Conservation (phyloP, 2,329 filamentous ascomycete species). For the Curvularia hawaiiensis region DNA sequence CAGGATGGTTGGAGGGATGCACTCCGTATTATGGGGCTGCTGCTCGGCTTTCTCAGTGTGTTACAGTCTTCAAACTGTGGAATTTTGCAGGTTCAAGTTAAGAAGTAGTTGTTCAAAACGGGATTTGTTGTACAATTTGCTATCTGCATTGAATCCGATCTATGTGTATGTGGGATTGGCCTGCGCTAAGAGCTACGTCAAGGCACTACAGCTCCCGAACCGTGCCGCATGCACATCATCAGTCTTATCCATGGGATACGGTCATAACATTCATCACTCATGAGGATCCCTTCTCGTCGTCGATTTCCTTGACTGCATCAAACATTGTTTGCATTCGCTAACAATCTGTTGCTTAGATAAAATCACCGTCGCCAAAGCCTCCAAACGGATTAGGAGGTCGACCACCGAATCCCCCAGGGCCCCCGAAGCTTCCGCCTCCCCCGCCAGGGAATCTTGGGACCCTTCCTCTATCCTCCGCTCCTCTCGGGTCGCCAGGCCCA, state of each 20-base stretch:
- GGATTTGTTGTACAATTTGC: not conserved
- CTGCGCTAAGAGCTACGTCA: not conserved
- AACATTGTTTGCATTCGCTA: not conserved
- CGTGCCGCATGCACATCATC: slow-evolving; percentile 7
- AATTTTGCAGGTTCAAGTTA: not conserved
- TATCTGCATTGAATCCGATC: not conserved
- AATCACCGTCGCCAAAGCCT: slow-evolving; percentile 65
- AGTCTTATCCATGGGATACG: not conserved
- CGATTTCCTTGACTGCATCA: not conserved
- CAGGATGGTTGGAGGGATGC: not conserved
- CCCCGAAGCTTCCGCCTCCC: slow-evolving; percentile 53
- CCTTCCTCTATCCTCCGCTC: slow-evolving; percentile 43
- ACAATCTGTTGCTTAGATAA: slow-evolving; percentile 49
- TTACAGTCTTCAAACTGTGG: not conserved
- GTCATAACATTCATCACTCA: slow-evolving; percentile 9
- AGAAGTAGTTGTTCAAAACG: not conserved
- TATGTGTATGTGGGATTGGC: slow-evolving; percentile 1
- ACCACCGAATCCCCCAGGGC: slow-evolving; percentile 44
- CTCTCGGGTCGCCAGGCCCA: slow-evolving; percentile 57
- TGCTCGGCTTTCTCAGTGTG: not conserved
- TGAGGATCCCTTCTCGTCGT: not conserved
- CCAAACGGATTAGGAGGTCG: slow-evolving; percentile 63
- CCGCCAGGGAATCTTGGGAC: slow-evolving; percentile 47
- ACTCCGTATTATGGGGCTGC: not conserved
- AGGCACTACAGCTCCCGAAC: slow-evolving; percentile 4